These are phyloP conservation scores for Blastobotrys malaysiensis DNA, from an alignment of 1,139 yeast genomes.

Conservation along the genomic window DNA sequence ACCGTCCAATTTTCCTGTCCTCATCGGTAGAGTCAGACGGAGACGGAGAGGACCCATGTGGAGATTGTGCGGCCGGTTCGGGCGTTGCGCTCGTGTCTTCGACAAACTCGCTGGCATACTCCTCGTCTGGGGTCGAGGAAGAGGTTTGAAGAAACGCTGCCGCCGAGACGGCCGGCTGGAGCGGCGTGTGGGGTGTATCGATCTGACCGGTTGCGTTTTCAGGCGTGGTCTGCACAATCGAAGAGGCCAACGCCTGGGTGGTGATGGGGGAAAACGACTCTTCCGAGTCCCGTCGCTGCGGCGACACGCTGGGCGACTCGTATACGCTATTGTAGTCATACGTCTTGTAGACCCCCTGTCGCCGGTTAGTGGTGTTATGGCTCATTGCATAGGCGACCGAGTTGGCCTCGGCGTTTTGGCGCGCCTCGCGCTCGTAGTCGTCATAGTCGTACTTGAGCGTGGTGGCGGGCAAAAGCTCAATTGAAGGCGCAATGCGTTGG, in stretches of 20 bases:
- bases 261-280: conserved; percentile 10
- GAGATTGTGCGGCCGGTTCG: not conserved
- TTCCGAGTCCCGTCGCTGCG: conserved; percentile 15
- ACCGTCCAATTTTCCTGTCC: conserved; percentile 8
- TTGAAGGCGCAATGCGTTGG: conserved; percentile 36
- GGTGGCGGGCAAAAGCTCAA: conserved; percentile 76
- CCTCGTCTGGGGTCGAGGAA: not conserved
- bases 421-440: conserved; percentile 58
- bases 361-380: conserved; percentile 66
- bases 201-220: conserved; percentile 24
- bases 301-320: conserved; percentile 27
- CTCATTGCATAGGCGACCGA: conserved; percentile 49
- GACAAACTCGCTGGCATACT: conserved; percentile 11
- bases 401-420: conserved; percentile 37
- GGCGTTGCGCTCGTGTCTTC: conserved; percentile 7
- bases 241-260: conserved; percentile 6
- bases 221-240: conserved; percentile 12
- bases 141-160: not conserved
- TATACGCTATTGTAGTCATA: conserved; percentile 87
- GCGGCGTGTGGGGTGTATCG: conserved; percentile 8
- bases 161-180: not conserved
- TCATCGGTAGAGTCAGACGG: not conserved
- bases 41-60: too few species aligned
- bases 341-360: conserved; percentile 69
- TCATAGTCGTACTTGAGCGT: conserved; percentile 73